phyloP scores from a whole-genome alignment of 768 basidiomycete species.

The Favolaschia claudopus region DNA sequence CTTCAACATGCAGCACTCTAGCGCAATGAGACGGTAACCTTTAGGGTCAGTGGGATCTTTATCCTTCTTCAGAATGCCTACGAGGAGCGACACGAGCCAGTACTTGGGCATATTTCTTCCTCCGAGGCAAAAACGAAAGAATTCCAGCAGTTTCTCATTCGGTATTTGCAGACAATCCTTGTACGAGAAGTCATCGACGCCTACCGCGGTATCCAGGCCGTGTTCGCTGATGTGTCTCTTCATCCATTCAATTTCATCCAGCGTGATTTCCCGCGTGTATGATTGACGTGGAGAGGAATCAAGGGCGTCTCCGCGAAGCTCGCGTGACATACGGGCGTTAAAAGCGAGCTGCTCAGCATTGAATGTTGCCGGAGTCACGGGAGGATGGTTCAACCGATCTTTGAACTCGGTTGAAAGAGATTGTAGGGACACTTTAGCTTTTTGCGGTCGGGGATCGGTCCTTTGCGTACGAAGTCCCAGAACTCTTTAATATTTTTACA shows the following conservation, averaged over 20 bases:
- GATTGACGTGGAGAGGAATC: background rate
- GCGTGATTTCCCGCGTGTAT: background rate
- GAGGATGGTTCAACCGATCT: background rate
- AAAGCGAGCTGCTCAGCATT: background rate
- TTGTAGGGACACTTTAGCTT: background rate
- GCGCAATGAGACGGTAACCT: constrained; percentile 29
- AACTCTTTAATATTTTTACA: background rate
- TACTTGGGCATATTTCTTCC: background rate
- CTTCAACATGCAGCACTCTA: constrained; percentile 35
- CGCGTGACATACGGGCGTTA: background rate
- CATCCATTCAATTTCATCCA: background rate
- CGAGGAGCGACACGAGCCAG: background rate
- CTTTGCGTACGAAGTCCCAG: too few relatives aligned
- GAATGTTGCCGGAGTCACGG: background rate
- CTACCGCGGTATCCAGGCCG: background rate
- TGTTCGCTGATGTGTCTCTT: constrained; percentile 4
- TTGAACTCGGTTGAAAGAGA: background rate
- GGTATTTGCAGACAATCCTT: background rate
- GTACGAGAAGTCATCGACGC: constrained; percentile 8
- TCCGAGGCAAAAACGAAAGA: background rate
- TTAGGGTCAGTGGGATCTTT: constrained; percentile 11
- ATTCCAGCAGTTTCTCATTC: background rate
- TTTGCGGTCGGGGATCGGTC: background rate
- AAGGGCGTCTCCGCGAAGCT: background rate
- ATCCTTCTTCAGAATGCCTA: constrained; percentile 23